Evolutionary conservation across 1,139 yeast genomes (phyloP).

Genomic region (Geotrichum carabidarum): DNA sequence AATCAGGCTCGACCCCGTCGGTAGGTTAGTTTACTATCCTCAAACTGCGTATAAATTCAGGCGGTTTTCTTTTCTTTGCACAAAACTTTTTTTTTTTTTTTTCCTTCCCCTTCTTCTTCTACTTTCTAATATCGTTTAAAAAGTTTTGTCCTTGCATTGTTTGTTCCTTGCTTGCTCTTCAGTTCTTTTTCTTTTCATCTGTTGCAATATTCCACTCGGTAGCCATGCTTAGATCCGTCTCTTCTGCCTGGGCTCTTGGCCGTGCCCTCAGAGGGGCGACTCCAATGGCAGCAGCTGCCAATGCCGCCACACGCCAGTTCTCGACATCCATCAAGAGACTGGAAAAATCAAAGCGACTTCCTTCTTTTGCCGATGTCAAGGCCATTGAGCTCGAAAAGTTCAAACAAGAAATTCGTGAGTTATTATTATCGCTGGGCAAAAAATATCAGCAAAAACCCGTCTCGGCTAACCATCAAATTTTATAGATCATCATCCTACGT

Average conservation of each 20-base stretch:
- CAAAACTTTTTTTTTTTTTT: too few species aligned
- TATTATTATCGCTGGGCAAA: not conserved
- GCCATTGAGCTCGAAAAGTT: slow-evolving; percentile 35
- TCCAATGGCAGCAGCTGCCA: not conserved
- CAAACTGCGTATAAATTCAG: too few species aligned
- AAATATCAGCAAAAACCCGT: too few species aligned
- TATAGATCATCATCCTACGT: slow-evolving; percentile 15
- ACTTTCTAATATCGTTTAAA: too few species aligned
- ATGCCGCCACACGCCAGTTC: not conserved
- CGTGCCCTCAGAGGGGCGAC: not conserved
- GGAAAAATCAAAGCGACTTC: slow-evolving; percentile 25
- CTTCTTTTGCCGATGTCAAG: slow-evolving; percentile 37
- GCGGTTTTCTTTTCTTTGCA: too few species aligned
- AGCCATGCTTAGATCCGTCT: not conserved
- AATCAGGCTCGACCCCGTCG: too few species aligned
- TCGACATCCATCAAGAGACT: not conserved
- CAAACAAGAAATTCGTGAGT: slow-evolving; percentile 5
- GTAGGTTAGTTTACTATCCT: too few species aligned
- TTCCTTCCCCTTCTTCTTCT: too few species aligned
- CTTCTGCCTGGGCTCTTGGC: not conserved
- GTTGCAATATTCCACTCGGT: too few species aligned
- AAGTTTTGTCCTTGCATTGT: too few species aligned
- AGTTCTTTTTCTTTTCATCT: too few species aligned
- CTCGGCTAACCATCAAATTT: not conserved
- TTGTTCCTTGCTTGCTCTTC: too few species aligned